Percentiles rank a stretch among this genome's conserved stretches.
phyloP scores from a whole-genome alignment of 805 yeast genomes.

The Candida manassasensis region DNA sequence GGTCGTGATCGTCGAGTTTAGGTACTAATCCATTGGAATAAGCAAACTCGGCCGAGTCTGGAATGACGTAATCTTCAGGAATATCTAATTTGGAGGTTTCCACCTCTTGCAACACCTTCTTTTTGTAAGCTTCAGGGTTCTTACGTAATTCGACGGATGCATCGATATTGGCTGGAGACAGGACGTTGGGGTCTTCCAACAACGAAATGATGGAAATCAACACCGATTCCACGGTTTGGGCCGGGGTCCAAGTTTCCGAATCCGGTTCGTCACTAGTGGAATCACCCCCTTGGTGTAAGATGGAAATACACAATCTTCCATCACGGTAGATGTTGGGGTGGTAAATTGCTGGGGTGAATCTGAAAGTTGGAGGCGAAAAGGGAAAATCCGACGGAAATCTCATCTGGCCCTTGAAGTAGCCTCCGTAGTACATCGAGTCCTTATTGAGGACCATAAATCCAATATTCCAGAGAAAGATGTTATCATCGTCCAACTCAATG shows the following conservation, averaged over 20 bases:
- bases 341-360: slow-evolving; percentile 88
- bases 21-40: slow-evolving; percentile 28
- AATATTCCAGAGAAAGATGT: slow-evolving; percentile 67
- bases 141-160: slow-evolving; percentile 90
- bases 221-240: slow-evolving; percentile 88
- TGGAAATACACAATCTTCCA: slow-evolving; percentile 89
- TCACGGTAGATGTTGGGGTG: slow-evolving; percentile 95
- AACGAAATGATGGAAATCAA: slow-evolving; percentile 85
- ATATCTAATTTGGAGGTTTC: slow-evolving; percentile 79
- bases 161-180: slow-evolving; percentile 94
- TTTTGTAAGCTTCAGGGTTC: slow-evolving; percentile 69
- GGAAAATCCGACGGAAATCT: slow-evolving; percentile 90
- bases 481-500: slow-evolving; percentile 56
- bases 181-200: slow-evolving; percentile 88
- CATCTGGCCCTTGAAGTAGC: slow-evolving; percentile 92
- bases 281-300: slow-evolving; percentile 88
- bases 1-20: slow-evolving; percentile 47
- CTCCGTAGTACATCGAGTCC: slow-evolving; percentile 90
- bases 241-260: slow-evolving; percentile 91
- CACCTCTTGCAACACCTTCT: slow-evolving; percentile 74
- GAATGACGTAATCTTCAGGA: slow-evolving; percentile 82
- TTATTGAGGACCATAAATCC: slow-evolving; percentile 89
- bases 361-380: slow-evolving; percentile 84
- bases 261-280: slow-evolving; percentile 88
- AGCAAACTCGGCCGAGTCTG: slow-evolving; percentile 54